These are phyloP conservation scores for Aspergillus aculeatinus DNA, from an alignment of 2,329 filamentous ascomycete genomes.

Conservation along the genomic window DNA sequence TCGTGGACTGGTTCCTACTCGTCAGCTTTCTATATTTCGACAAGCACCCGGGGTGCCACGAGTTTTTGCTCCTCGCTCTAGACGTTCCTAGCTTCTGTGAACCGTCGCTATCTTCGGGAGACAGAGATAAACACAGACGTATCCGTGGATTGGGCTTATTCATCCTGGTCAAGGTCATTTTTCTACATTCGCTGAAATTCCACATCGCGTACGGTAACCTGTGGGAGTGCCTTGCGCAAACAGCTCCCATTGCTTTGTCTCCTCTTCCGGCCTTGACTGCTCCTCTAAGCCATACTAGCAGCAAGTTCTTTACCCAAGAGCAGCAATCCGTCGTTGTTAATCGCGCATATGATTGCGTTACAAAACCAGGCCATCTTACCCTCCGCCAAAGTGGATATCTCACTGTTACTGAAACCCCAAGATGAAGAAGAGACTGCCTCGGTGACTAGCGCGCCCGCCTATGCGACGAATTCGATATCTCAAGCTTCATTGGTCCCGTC, in stretches of 20 bases:
- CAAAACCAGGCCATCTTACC: constrained; percentile 40
- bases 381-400: constrained; percentile 87
- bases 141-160: neutral
- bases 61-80: neutral
- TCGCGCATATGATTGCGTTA: constrained; percentile 46
- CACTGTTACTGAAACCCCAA: constrained; percentile 73
- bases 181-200: neutral
- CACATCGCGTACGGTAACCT: neutral
- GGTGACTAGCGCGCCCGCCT: constrained; percentile 33
- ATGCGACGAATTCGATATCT: constrained; percentile 29
- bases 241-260: neutral
- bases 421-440: constrained; percentile 38
- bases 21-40: neutral
- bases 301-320: constrained; percentile 9
- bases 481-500: constrained; percentile 31
- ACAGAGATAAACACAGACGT: neutral
- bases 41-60: neutral
- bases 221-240: neutral
- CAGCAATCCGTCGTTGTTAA: constrained; percentile 20
- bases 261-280: neutral
- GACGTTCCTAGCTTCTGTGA: neutral
- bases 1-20: neutral
- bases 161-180: neutral
- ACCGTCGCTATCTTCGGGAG: neutral
- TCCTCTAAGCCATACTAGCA: constrained; percentile 2